Base-by-base conservation (phyloP, 1,139 yeast genomes). In the Protomyces lactucae-debilis region DNA sequence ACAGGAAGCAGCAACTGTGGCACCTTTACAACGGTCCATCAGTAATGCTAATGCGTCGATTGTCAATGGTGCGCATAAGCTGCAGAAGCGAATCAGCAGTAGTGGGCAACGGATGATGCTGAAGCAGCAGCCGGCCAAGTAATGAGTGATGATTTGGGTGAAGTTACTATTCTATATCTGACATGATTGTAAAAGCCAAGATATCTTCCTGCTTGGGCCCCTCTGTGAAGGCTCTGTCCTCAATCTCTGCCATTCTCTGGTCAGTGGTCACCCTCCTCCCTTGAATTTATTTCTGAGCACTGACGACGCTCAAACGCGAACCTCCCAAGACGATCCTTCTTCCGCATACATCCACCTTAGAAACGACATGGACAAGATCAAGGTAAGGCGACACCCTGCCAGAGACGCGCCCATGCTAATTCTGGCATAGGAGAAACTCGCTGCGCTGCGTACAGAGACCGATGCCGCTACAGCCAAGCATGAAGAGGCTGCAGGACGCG, bases 381-480 rank as follows among this genome's bases (percentile, higher is more conserved):
- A 59, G 63, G 63, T 52, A 59, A 4, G 10, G 46, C 16, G 46
- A 37, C 14, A 18, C n/a, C 14, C 12, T 28, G 36, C 18, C 36
- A 5, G 8, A 6, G 32, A 23, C 32, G 36, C 25, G 35, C 4
- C 28, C 4, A n/a, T 23, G 35, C 54, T 55, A 18, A 36, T 36
- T 10, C 9, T 10, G 14, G 6, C 12, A 8, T 23, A 55, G 54
- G 57, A 88, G 95, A 92, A 93, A 85, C 82, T 93, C 81, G 87
- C 82, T 82, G 85, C 86, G 79, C 85, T 93, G 78, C 92, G 92
- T 80, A 82, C 88, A 73, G 99, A 93, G 76, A 92, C 97, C 71
- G 99, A 95, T 81, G 81, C 87, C 73, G 95, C 98, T 88, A 97
- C 92, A 81, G 97, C 90, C 77, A 89, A 91, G 81, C 87, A 95